Percentiles rank a stretch among this genome's conserved stretches.
Evolutionary conservation across 176 grass and related monocot genomes (phyloP).

Genomic region (Carex pumila): DNA sequence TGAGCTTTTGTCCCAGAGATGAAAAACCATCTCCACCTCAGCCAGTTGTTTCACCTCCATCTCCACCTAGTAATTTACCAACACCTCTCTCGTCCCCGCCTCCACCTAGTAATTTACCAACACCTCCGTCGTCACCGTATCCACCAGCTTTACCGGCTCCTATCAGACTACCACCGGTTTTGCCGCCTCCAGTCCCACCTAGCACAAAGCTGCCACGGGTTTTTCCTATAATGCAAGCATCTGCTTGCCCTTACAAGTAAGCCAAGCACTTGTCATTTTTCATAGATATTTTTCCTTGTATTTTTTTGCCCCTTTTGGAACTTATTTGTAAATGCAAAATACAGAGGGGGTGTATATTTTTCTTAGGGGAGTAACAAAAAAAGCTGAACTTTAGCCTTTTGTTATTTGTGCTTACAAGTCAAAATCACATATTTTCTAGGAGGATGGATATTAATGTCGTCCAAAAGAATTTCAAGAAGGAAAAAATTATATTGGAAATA

Average conservation of each 20-base stretch:
- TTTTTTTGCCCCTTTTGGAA: background rate
- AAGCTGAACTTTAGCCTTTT: background rate
- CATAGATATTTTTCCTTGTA: background rate
- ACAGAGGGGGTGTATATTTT: background rate
- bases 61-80: background rate
- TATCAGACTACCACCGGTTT: background rate
- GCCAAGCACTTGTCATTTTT: background rate
- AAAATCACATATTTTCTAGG: background rate
- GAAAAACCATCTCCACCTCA: background rate
- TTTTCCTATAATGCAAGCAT: conserved; percentile 4
- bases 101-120: background rate
- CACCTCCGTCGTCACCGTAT: background rate
- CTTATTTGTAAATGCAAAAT: background rate
- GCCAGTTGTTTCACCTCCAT: background rate
- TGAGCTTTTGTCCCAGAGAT: conserved; percentile 46
- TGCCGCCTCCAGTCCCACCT: background rate
- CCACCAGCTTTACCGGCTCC: background rate
- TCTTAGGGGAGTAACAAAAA: background rate
- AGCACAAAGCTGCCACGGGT: background rate
- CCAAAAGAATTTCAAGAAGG: background rate
- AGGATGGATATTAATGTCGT: background rate
- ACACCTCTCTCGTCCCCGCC: conserved; percentile 10
- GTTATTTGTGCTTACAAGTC: background rate
- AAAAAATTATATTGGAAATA: background rate
- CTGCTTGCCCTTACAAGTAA: conserved; percentile 69